Evolutionary conservation across 1,284 basidiomycete species (phyloP).

Genomic region (Pyrrhoderma lamaoense): DNA sequence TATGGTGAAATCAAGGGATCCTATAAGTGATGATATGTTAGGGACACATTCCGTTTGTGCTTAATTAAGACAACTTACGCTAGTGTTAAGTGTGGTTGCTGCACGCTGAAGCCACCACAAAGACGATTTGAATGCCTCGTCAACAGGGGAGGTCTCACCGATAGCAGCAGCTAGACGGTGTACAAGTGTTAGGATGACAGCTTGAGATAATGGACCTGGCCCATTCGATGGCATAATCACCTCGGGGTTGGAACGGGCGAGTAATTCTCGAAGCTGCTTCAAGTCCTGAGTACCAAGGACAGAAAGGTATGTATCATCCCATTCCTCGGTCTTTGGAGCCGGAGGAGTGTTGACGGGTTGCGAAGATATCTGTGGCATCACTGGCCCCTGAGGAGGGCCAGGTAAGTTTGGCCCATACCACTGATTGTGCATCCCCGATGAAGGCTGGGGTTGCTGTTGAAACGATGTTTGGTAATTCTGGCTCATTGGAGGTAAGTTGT

Average conservation of each 20-base stretch:
- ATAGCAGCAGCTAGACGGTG: constrained; percentile 66
- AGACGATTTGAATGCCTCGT: constrained; percentile 70
- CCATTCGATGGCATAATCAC: constrained; percentile 69
- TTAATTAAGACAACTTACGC: constrained; percentile 48
- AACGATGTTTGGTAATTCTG: constrained; percentile 21
- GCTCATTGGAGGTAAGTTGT: constrained; percentile 20
- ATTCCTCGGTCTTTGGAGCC: constrained; percentile 59
- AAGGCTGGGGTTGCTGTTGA: constrained; percentile 22
- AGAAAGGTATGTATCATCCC: constrained; percentile 73
- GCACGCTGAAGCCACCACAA: constrained; percentile 80
- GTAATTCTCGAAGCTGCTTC: constrained; percentile 62
- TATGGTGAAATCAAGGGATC: constrained; percentile 77
- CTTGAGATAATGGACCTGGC: constrained; percentile 63
- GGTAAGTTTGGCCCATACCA: constrained; percentile 53
- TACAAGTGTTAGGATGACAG: constrained; percentile 71
- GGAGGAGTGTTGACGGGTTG: constrained; percentile 32
- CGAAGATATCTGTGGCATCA: constrained; percentile 48
- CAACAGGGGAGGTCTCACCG: constrained; percentile 64
- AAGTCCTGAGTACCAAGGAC: constrained; percentile 67
- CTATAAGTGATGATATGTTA: constrained; percentile 27
- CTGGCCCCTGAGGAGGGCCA: constrained; percentile 66
- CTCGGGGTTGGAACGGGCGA: constrained; percentile 67
- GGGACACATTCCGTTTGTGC: no score
- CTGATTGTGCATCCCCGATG: constrained; percentile 33
- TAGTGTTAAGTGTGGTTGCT: constrained; percentile 59